Conservation (phyloP, 2,329 filamentous ascomycete genomes). For the Xylaria sp. region DNA sequence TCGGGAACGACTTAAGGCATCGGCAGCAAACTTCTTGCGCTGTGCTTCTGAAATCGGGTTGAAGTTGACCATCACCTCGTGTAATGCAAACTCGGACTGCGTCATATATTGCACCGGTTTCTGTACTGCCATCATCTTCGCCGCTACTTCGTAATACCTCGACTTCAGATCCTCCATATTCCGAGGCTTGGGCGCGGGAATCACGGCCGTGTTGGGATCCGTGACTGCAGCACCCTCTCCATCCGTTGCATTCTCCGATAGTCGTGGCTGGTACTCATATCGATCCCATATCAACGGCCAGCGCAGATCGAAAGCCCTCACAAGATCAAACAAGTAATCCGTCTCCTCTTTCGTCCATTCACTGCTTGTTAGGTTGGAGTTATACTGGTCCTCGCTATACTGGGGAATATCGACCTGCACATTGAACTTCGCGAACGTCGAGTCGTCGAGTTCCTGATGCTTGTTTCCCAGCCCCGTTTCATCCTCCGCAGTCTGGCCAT, state of each 20-base stretch:
- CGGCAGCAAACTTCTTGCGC: slow-evolving; percentile 83
- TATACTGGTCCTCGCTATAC: slow-evolving; percentile 88
- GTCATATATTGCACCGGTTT: slow-evolving; percentile 88
- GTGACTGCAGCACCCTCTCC: slow-evolving; percentile 47
- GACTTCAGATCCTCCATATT: slow-evolving; percentile 89
- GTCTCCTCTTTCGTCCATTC: slow-evolving; percentile 95
- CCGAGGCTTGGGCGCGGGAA: slow-evolving; percentile 58
- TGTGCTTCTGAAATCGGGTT: slow-evolving; percentile 76
- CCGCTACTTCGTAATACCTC: slow-evolving; percentile 85
- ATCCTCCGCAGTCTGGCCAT: slow-evolving; percentile 35
- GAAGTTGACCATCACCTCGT: slow-evolving; percentile 86
- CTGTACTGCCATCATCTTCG: slow-evolving; percentile 77
- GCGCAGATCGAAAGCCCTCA: slow-evolving; percentile 78
- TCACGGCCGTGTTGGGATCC: slow-evolving; percentile 55
- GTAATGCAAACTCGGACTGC: slow-evolving; percentile 76
- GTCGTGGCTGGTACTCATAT: slow-evolving; percentile 71
- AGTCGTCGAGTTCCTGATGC: slow-evolving; percentile 56
- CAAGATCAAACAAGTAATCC: slow-evolving; percentile 80
- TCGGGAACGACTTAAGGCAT: slow-evolving; percentile 75
- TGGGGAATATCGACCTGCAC: slow-evolving; percentile 75
- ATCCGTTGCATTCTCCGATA: slow-evolving; percentile 37
- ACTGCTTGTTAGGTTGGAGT: slow-evolving; percentile 68
- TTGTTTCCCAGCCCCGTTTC: slow-evolving; percentile 43
- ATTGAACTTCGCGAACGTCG: slow-evolving; percentile 83
- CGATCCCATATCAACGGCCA: slow-evolving; percentile 93